Evolutionary conservation across 140 eudicot species (phyloP).

Genomic region (Senecio squalidus): DNA sequence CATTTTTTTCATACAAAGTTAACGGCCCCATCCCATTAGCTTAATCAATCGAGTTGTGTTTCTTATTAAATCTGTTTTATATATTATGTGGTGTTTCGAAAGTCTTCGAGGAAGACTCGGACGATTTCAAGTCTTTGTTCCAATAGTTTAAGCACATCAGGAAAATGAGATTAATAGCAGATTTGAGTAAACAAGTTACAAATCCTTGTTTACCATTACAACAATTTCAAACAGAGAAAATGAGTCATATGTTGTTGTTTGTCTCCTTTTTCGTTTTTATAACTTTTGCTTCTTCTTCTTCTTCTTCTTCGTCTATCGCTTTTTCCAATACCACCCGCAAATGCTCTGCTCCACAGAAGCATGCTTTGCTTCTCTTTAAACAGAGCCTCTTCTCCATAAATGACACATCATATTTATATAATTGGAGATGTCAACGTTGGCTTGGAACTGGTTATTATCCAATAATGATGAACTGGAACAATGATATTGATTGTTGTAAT

Average conservation of each 20-base stretch:
- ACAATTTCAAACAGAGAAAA: neutral
- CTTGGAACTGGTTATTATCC: slow-evolving; percentile 15
- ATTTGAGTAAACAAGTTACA: too few species aligned
- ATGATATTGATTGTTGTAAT: slow-evolving; percentile 30
- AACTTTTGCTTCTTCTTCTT: neutral
- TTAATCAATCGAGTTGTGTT: too few species aligned
- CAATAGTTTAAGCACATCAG: too few species aligned
- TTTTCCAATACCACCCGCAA: neutral
- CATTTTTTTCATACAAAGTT: too few species aligned
- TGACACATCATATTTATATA: neutral
- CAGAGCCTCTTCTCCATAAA: neutral
- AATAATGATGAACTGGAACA: slow-evolving; percentile 33
- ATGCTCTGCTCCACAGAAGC: slow-evolving; percentile 23
- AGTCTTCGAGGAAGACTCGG: too few species aligned
- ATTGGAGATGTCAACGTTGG: neutral
- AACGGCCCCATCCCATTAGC: too few species aligned
- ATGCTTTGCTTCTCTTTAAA: slow-evolving; percentile 31
- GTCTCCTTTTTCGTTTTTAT: neutral
- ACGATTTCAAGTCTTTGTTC: too few species aligned
- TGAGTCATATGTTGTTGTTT: neutral
- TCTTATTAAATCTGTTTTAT: too few species aligned
- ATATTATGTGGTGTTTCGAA: too few species aligned
- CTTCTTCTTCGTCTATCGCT: neutral
- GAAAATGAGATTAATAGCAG: too few species aligned
- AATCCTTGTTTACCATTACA: too few species aligned